Evolutionary conservation across 2,329 filamentous ascomycete genomes (phyloP), one percentile per base, ranked within the genome.

Genomic region (Aspergillus thermomutatus): DNA sequence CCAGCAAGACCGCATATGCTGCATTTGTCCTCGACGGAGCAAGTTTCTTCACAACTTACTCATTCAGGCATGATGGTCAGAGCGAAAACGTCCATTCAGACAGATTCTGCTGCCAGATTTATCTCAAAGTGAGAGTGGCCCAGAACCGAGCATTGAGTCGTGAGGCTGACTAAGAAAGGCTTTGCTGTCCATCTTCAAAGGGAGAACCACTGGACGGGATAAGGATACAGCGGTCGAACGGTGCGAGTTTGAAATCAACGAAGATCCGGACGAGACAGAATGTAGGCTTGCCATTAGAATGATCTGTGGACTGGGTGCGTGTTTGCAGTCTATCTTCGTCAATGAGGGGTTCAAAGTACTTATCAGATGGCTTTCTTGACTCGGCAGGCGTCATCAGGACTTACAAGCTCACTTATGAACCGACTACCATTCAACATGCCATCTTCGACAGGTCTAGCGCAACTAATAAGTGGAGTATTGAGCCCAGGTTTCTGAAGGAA

Each of bases 361-460:
- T 21, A 28, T 25, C 3, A 10, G 17, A 37, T 23, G 26, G 28
- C 28, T 19, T 11, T n/a, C 6, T 47, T 11, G 23, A 14, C 19
- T 63, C 7, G 31, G 31, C 58, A 79, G 84, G 85, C 4, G 82
- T 87, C 49, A 83, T 85, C 31, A 87, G 87, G 69, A 87, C 82
- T 2, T 87, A 86, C 69, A 84, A 82, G 59, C 74, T 88, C 55
- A 87, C 82, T 0, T 88, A 87, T 63, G 85, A 88, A 67, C 76
- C 83, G 17, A 79, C 80, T 9, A 80, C 85, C 54, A 79, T 86
- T 41, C 83, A 87, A 72, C 84, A 87, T 69, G 85, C 85, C 2
- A 74, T 86, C 0, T 88, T 88, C 68, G 84, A 87, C 71, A 79
- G 77, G 41, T 78, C 76, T 14, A 75, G 75, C 26, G 80, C 83